A percentile compares a stretch with the other conserved stretches of the same genome.
phyloP scores from a whole-genome alignment of 2,329 filamentous ascomycete species.

The Emergomyces pasteurianus region DNA sequence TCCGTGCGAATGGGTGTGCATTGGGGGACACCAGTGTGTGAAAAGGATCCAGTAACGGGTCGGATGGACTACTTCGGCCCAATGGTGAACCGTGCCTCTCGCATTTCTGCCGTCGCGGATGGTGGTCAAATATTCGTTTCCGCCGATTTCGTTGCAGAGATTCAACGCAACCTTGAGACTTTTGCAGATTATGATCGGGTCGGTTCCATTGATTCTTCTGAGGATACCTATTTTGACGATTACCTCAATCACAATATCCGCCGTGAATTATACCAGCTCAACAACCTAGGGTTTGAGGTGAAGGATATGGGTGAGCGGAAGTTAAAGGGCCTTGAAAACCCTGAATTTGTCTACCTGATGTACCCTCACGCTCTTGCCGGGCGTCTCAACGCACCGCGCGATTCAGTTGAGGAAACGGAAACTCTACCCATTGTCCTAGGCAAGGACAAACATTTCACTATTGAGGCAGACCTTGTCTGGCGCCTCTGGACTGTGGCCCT shows the following conservation, averaged over 20 bases:
- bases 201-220: constrained; percentile 52
- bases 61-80: constrained; percentile 99
- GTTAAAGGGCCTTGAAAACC: constrained; percentile 93
- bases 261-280: constrained; percentile 75
- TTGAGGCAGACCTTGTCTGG: constrained; percentile 81
- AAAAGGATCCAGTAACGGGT: constrained; percentile 88
- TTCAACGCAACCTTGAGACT: constrained; percentile 77
- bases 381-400: constrained; percentile 42
- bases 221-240: constrained; percentile 67
- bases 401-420: constrained; percentile 34
- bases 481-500: constrained; percentile 79
- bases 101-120: constrained; percentile 88
- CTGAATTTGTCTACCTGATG: constrained; percentile 87
- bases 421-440: constrained; percentile 49
- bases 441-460: constrained; percentile 54
- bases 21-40: constrained; percentile 87
- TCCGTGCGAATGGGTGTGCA: constrained; percentile 97
- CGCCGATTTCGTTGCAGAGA: constrained; percentile 92
- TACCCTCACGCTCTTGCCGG: constrained; percentile 83
- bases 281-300: constrained; percentile 87
- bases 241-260: constrained; percentile 63
- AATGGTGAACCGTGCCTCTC: constrained; percentile 95
- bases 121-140: constrained; percentile 96
- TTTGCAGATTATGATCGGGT: constrained; percentile 74
- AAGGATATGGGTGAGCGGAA: constrained; percentile 94